Percentiles rank a stretch among this genome's conserved stretches.
phyloP scores from a whole-genome alignment of 1,284 basidiomycete species.

The Trichosporon sp. region DNA sequence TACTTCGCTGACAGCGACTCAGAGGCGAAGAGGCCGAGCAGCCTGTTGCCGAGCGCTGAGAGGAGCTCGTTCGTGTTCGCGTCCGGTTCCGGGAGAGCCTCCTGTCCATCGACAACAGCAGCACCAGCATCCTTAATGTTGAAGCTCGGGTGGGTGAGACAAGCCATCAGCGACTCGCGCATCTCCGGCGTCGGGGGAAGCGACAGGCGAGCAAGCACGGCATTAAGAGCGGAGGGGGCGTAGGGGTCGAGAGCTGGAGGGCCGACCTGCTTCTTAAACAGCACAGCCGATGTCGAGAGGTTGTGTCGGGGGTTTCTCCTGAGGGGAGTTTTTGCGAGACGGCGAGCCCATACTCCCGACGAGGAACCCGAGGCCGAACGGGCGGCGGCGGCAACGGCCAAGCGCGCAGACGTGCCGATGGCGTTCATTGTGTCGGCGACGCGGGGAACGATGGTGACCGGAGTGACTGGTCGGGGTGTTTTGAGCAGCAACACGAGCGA shows the following conservation, averaged over 20 bases:
- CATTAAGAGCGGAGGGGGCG: constrained; percentile 32
- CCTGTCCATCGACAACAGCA: not conserved
- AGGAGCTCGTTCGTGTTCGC: constrained; percentile 71
- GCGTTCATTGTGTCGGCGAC: constrained; percentile 3
- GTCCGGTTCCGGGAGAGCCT: constrained; percentile 45
- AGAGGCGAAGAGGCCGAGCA: constrained; percentile 83
- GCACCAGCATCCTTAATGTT: constrained; percentile 18
- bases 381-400: not conserved
- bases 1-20: constrained; percentile 79
- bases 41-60: constrained; percentile 73
- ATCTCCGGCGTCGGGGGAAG: constrained; percentile 29
- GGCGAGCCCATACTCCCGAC: constrained; percentile 17
- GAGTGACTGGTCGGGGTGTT: constrained; percentile 1
- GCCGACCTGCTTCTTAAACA: constrained; percentile 5
- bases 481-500: not conserved
- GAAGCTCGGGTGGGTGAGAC: constrained; percentile 71
- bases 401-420: not conserved
- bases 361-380: constrained; percentile 2
- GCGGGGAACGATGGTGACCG: not conserved
- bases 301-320: constrained; percentile 7
- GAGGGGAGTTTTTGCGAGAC: constrained; percentile 21
- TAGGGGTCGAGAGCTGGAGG: constrained; percentile 11
- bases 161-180: constrained; percentile 32
- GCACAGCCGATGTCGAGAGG: constrained; percentile 7
- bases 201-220: constrained; percentile 39